phyloP scores from a whole-genome alignment of 306 rosid species.

The Begonia masoniana region DNA sequence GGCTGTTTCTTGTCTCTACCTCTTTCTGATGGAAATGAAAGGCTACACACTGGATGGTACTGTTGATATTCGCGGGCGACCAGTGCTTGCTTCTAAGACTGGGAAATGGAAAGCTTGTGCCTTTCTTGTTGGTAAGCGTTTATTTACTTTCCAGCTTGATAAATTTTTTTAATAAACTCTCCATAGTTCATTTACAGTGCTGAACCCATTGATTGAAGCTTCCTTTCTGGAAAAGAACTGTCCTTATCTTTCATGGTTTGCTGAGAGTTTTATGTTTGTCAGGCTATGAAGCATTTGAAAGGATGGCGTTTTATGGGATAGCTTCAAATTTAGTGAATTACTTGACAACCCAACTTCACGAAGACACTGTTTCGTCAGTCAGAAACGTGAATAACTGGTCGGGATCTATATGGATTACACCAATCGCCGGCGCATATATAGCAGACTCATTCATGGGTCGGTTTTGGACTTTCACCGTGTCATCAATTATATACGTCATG shows the following conservation, averaged over 20 bases:
- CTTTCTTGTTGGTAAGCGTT: constrained; percentile 68
- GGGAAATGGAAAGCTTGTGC: constrained; percentile 99
- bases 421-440: constrained; percentile 81
- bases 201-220: no score
- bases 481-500: constrained; percentile 80
- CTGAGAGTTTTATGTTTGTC: not conserved
- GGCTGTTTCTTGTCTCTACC: no score
- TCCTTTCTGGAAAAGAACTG: no score
- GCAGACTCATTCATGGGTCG: constrained; percentile 93
- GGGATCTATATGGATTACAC: constrained; percentile 92
- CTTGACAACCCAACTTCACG: constrained; percentile 76
- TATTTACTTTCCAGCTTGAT: no score
- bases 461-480: constrained; percentile 90
- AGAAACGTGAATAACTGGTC: constrained; percentile 95
- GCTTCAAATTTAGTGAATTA: constrained; percentile 85
- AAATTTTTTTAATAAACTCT: no score
- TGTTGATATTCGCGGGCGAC: constrained; percentile 66
- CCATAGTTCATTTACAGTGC: no score
- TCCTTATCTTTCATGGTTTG: no score
- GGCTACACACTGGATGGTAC: constrained; percentile 64
- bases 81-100: constrained; percentile 64
- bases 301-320: constrained; percentile 97
- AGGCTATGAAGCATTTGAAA: constrained; percentile 98
- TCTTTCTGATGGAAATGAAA: constrained; percentile 47
- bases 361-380: constrained; percentile 85